These are phyloP conservation scores for Marasmius oreades DNA, from an alignment of 1,284 basidiomycete genomes.

Conservation along the genomic window DNA sequence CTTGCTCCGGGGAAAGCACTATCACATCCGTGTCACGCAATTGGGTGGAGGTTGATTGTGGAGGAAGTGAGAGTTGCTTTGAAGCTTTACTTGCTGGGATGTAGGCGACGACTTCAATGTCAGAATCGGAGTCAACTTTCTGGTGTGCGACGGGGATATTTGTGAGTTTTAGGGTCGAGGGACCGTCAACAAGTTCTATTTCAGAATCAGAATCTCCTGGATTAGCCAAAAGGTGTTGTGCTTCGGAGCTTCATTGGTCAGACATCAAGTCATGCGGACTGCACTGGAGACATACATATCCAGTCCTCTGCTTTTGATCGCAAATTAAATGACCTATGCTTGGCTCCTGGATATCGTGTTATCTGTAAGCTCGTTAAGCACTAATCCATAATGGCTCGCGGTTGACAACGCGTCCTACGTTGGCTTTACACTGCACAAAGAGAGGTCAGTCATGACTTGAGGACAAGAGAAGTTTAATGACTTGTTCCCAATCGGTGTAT, in stretches of 20 bases:
- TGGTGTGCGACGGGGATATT: neutral
- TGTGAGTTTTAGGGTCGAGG: neutral
- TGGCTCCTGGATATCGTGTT: slow-evolving; percentile 40
- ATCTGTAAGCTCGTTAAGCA: slow-evolving; percentile 31
- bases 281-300: slow-evolving; percentile 24
- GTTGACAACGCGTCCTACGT: slow-evolving; percentile 22
- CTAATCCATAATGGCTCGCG: neutral
- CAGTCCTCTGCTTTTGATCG: slow-evolving; percentile 41
- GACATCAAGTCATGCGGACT: neutral
- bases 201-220: slow-evolving; percentile 9
- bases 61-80: neutral
- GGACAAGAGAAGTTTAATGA: slow-evolving; percentile 19
- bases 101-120: slow-evolving; percentile 10
- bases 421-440: slow-evolving; percentile 37
- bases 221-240: neutral
- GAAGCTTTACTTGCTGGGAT: neutral
- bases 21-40: slow-evolving; percentile 12
- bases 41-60: neutral
- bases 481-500: slow-evolving; percentile 55
- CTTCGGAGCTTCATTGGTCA: neutral
- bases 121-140: slow-evolving; percentile 6
- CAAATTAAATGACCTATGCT: slow-evolving; percentile 47
- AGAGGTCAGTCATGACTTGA: neutral
- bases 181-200: slow-evolving; percentile 7
- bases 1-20: slow-evolving; percentile 34